A percentile compares a stretch with the other conserved stretches of the same genome.
Evolutionary conservation across 2,329 filamentous ascomycete genomes (phyloP).

Genomic region (Fusarium graminum): DNA sequence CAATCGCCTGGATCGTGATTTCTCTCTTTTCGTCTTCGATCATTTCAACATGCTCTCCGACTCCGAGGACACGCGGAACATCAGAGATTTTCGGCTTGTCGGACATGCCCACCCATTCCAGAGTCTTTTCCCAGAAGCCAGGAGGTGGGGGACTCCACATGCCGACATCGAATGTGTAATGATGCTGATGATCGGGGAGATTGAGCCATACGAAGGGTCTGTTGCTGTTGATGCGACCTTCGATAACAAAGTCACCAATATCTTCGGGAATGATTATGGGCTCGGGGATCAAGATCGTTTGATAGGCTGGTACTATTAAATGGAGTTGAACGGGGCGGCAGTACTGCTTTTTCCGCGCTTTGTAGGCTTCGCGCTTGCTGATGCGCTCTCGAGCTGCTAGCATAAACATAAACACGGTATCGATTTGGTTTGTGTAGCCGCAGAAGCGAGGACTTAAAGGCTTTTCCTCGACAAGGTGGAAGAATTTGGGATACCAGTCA

Average conservation of each 20-base stretch:
- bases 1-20: constrained; percentile 5
- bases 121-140: constrained; percentile 48
- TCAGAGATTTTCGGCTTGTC: constrained; percentile 38
- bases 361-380: constrained; percentile 44
- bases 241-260: constrained; percentile 56
- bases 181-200: constrained; percentile 53
- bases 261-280: constrained; percentile 54
- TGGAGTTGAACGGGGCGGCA: constrained; percentile 50
- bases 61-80: constrained; percentile 48
- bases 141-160: constrained; percentile 51
- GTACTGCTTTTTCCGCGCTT: constrained; percentile 43
- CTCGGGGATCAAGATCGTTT: constrained; percentile 55
- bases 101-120: constrained; percentile 47
- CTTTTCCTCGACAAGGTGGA: constrained; percentile 53
- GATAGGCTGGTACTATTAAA: constrained; percentile 57
- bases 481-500: constrained; percentile 58
- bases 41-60: constrained; percentile 23
- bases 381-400: constrained; percentile 50
- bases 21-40: constrained; percentile 28
- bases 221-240: constrained; percentile 57
- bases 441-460: constrained; percentile 54
- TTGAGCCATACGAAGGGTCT: constrained; percentile 56
- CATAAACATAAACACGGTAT: constrained; percentile 58
- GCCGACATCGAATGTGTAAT: constrained; percentile 52
- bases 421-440: constrained; percentile 58